Base-by-base conservation (phyloP, 495 filamentous ascomycete genomes). In the Barbatosphaeria neglecta region DNA sequence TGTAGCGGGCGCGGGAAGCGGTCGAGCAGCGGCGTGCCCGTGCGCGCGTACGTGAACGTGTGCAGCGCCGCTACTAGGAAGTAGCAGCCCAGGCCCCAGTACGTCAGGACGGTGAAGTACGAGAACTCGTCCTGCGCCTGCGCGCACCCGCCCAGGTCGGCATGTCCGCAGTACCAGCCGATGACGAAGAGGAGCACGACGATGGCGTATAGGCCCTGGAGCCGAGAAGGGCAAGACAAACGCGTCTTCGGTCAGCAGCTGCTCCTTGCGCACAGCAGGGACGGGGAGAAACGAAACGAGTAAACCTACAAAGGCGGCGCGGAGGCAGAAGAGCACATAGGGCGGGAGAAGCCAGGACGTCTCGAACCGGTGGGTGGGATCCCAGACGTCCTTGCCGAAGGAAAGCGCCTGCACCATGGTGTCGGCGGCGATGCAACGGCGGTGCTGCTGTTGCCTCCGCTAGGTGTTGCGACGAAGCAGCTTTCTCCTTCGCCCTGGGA, bases 41-140 rank as follows among this genome's bases (percentile, higher is more conserved):
- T 67, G 20, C 67, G 63, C 18, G 75, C 75, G 64, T 88, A 90
- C 41, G 65, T 67, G 42, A 78, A 66, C 0, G 82, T 86, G 66
- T 93, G 87, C 18, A 77, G 40, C 4, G 77, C 66, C 0, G 78
- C 64, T 46, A 80, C 63, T 16, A 77, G 66, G 60, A 81, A 82
- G 69, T 92, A 93, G 67, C 90, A 90, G 17, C 71, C 81, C 18
- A 89, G 54, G 0, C 84, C 83, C 84, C 85, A 90, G 69, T 84
- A 90, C 4, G 81, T 83, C 31, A 76, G 68, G 42, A 85, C 61
- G 4, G 87, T 93, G 69, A 93, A 93, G 74, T 75, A 93, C 51
- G 77, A 82, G 72, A 90, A 92, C 41, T 66, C 66, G 37, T 67
- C 59, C 22, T 65, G 64, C 52, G 56, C 68, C 11, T 54, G 55